Percentiles rank a stretch among this genome's conserved stretches.
Conservation (phyloP, 1,139 yeast genomes). For the Yamadazyma sp. region DNA sequence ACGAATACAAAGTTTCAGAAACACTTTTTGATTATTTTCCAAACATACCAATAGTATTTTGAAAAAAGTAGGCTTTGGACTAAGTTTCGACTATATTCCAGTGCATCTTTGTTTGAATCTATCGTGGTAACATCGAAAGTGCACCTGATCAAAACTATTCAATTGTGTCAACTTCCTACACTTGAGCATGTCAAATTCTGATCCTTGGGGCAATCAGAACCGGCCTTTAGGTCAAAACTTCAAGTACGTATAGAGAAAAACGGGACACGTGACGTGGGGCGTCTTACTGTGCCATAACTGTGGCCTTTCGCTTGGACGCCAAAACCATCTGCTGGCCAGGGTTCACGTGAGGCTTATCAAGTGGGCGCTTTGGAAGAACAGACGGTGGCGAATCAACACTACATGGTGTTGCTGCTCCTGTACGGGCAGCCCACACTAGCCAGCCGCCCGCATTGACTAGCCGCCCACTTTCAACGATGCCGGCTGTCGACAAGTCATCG, state of each 20-base stretch:
- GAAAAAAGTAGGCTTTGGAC: neutral
- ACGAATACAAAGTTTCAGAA: conserved; percentile 2
- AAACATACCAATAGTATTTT: neutral
- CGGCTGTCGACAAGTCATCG: too few species aligned
- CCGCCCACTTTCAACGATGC: too few species aligned
- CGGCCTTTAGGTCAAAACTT: conserved; percentile 48
- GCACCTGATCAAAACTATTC: neutral
- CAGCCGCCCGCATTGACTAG: too few species aligned
- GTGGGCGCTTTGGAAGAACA: too few species aligned
- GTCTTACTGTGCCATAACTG: too few species aligned
- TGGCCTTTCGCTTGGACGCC: too few species aligned
- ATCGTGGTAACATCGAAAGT: neutral
- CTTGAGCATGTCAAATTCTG: conserved; percentile 39
- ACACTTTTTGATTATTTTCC: neutral
- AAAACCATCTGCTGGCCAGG: too few species aligned
- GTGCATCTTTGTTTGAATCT: neutral
- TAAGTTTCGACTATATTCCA: neutral
- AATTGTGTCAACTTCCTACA: neutral
- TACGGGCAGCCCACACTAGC: too few species aligned
- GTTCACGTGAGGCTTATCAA: too few species aligned
- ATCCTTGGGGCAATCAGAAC: conserved; percentile 46
- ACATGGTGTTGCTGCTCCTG: too few species aligned
- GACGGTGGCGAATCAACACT: too few species aligned
- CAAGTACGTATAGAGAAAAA: conserved; percentile 34
- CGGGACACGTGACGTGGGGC: too few species aligned